Conservation (phyloP, 2,329 filamentous ascomycete species). For the Thielaviopsis populi region DNA sequence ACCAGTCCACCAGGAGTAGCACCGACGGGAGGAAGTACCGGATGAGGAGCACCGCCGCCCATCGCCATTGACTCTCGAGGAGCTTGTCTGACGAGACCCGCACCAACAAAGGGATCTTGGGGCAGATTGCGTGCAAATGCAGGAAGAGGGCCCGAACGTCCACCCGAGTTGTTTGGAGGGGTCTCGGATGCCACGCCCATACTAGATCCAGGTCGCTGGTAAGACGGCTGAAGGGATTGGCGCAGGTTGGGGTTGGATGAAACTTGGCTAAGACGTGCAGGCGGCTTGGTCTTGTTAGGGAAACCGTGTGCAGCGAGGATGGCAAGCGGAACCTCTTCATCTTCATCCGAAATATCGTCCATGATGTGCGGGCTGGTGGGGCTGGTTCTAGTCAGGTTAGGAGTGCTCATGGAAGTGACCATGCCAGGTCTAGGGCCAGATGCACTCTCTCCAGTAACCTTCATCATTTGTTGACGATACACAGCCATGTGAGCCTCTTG, state of each 20-base stretch:
- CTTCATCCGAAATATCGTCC: conserved; percentile 53
- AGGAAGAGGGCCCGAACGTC: conserved; percentile 41
- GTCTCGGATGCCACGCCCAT: conserved; percentile 19
- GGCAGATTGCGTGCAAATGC: conserved; percentile 72
- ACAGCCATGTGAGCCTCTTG: conserved; percentile 83
- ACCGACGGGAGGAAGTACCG: conserved; percentile 28
- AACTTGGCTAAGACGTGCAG: conserved; percentile 48
- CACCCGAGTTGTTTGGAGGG: conserved; percentile 17
- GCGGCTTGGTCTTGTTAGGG: conserved; percentile 61
- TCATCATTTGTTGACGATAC: conserved; percentile 93
- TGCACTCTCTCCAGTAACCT: conserved; percentile 52
- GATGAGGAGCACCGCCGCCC: conserved; percentile 33
- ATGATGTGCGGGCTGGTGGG: conserved; percentile 24
- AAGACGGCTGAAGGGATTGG: conserved; percentile 29
- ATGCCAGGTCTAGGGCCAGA: conserved; percentile 36
- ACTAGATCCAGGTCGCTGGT: conserved; percentile 37
- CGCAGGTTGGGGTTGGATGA: conserved; percentile 60
- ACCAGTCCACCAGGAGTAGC: conserved; percentile 58
- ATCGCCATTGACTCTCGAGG: conserved; percentile 63
- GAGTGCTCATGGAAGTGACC: conserved; percentile 45
- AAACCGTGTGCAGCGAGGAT: conserved; percentile 84
- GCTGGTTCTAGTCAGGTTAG: conserved; percentile 33
- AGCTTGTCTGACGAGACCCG: conserved; percentile 55
- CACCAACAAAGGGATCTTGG: conserved; percentile 71
- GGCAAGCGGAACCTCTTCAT: conserved; percentile 75